Conservation (phyloP, 768 basidiomycete species). For the Neoboletus magnificus region DNA sequence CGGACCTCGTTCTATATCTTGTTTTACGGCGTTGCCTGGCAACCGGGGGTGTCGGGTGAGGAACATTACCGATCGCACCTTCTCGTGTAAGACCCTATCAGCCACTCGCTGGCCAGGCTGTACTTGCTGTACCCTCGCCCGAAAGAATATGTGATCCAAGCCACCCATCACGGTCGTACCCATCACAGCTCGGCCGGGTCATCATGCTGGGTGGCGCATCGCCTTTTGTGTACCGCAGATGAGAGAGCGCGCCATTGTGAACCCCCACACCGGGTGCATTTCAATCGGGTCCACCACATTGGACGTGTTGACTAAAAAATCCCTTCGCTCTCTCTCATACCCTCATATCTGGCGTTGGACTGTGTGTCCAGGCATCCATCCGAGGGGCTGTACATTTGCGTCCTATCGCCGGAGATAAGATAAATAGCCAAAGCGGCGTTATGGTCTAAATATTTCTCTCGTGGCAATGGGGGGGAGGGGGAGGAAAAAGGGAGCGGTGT, state of each 20-base stretch:
- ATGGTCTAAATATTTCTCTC: neutral
- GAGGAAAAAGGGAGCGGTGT: neutral
- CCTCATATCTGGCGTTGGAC: neutral
- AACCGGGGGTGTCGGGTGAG: slow-evolving; percentile 6
- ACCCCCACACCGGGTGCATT: neutral
- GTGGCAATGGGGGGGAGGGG: neutral
- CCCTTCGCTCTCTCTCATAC: neutral
- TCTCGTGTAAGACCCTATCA: slow-evolving; percentile 3
- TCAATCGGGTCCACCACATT: neutral
- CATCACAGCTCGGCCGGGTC: slow-evolving; percentile 8
- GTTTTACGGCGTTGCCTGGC: neutral
- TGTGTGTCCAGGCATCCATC: neutral
- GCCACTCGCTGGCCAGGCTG: slow-evolving; percentile 3
- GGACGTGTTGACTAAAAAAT: neutral
- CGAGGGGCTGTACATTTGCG: neutral
- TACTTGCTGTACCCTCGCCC: slow-evolving; percentile 5
- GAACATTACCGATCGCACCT: neutral
- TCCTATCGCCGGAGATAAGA: slow-evolving; percentile 3
- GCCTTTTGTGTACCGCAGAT: slow-evolving; percentile 5
- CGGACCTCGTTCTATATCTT: neutral
- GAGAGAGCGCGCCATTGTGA: neutral
- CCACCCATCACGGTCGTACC: neutral
- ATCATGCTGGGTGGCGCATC: slow-evolving; percentile 6
- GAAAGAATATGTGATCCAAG: neutral
- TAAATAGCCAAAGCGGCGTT: neutral